Percentiles rank a stretch among this genome's conserved stretches.
Evolutionary conservation across 805 yeast species (phyloP).

Genomic region (Myxozyma mucilagina): DNA sequence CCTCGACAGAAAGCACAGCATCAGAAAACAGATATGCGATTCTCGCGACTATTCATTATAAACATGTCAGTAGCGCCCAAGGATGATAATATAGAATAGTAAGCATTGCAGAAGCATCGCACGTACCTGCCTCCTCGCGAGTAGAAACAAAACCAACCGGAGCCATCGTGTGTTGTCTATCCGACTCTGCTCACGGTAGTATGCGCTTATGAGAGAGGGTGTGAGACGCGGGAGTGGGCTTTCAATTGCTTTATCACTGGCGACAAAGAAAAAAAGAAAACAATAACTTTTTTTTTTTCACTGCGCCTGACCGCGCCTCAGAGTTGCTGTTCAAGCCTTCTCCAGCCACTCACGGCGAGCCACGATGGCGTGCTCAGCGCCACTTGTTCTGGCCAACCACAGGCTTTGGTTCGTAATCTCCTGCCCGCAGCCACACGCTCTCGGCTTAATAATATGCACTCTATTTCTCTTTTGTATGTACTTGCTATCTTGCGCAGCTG

Average conservation of each 20-base stretch:
- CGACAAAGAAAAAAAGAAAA: background rate
- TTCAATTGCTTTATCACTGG: background rate
- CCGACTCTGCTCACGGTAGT: background rate
- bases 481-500: too few species aligned
- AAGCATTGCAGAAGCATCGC: background rate
- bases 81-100: too few species aligned
- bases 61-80: too few species aligned
- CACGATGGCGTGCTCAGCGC: conserved; percentile 6
- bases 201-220: background rate
- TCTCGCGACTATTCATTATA: conserved; percentile 23
- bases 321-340: background rate
- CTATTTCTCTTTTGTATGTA: background rate
- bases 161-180: conserved; percentile 16
- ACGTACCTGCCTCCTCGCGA: conserved; percentile 31
- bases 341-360: conserved; percentile 1
- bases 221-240: background rate
- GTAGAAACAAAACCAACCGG: conserved; percentile 23
- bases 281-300: background rate
- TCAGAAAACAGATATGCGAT: conserved; percentile 31
- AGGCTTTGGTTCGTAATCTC: background rate
- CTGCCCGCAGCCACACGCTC: background rate
- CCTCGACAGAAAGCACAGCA: conserved; percentile 27
- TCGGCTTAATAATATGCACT: background rate
- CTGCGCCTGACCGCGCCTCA: too few species aligned
- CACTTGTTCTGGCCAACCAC: background rate